phyloP scores from a whole-genome alignment of 352 stramenopile species.

The Pythium sukuiense region DNA sequence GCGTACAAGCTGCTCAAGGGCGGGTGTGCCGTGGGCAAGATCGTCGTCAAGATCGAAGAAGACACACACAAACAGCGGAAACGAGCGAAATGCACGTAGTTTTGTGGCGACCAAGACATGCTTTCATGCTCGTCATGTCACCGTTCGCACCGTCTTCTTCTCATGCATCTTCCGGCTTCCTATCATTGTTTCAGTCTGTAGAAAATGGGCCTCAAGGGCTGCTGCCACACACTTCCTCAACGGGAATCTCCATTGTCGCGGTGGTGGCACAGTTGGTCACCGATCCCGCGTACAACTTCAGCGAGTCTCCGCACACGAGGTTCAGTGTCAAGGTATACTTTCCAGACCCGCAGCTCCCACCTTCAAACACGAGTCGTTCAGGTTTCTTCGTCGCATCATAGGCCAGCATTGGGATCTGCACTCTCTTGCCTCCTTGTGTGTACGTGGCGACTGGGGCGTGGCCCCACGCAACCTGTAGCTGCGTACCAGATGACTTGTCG shows the following conservation, averaged over 20 bases:
- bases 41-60: constrained; percentile 13
- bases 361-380: neutral
- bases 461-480: neutral
- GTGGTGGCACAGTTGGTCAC: neutral
- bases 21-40: constrained; percentile 33
- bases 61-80: too few species aligned
- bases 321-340: neutral
- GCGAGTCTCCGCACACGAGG: neutral
- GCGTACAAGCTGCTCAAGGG: constrained; percentile 38
- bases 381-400: neutral
- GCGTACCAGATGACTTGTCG: neutral
- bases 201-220: neutral
- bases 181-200: too few species aligned
- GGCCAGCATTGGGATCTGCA: neutral
- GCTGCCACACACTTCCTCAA: neutral
- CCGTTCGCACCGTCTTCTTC: too few species aligned
- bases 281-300: neutral
- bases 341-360: neutral
- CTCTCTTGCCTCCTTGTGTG: neutral
- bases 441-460: neutral
- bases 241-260: neutral
- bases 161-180: too few species aligned
- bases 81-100: too few species aligned
- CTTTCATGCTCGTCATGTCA: too few species aligned
- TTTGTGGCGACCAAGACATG: too few species aligned